A percentile compares a stretch with the other conserved stretches of the same genome.
phyloP scores from a whole-genome alignment of 768 basidiomycete species.

The Lactarius hengduanensis region DNA sequence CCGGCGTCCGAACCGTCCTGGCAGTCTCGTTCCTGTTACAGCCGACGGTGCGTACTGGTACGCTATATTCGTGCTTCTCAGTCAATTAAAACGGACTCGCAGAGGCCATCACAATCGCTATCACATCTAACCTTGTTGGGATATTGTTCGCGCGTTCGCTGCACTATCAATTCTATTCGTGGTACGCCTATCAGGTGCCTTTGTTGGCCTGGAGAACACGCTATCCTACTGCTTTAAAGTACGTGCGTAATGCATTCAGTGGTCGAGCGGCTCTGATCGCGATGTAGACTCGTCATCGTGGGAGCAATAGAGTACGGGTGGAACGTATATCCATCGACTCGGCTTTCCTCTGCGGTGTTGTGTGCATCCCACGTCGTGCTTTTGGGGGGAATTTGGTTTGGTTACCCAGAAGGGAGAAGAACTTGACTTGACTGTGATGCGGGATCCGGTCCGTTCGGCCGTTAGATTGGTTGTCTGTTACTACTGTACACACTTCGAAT shows the following conservation, averaged over 20 bases:
- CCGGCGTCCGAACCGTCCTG: conserved; percentile 48
- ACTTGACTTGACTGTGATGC: too few species aligned
- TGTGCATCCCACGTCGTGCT: conserved; percentile 51
- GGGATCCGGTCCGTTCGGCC: not conserved
- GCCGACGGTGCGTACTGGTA: conserved; percentile 56
- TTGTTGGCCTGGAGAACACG: conserved; percentile 75
- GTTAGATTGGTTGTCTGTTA: not conserved
- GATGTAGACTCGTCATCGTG: conserved; percentile 57
- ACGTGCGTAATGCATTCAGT: conserved; percentile 37
- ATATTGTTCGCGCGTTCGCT: conserved; percentile 90
- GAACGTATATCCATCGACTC: conserved; percentile 84
- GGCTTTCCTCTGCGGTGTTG: conserved; percentile 57
- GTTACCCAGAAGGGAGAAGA: conserved; percentile 33
- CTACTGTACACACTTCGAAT: not conserved
- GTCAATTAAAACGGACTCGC: conserved; percentile 8
- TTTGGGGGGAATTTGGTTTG: conserved; percentile 55
- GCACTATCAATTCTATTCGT: conserved; percentile 98
- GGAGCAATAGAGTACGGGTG: conserved; percentile 76
- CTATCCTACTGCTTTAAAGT: conserved; percentile 65
- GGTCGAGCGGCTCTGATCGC: conserved; percentile 15
- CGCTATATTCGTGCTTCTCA: conserved; percentile 25
- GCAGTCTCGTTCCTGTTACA: conserved; percentile 47
- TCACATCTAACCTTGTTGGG: conserved; percentile 90
- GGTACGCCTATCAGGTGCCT: conserved; percentile 92
- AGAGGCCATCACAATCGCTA: conserved; percentile 81